A percentile compares a stretch with the other conserved stretches of the same genome.
phyloP scores from a whole-genome alignment of 208 protist genomes.

The Herpetomonas samuelpessoai region DNA sequence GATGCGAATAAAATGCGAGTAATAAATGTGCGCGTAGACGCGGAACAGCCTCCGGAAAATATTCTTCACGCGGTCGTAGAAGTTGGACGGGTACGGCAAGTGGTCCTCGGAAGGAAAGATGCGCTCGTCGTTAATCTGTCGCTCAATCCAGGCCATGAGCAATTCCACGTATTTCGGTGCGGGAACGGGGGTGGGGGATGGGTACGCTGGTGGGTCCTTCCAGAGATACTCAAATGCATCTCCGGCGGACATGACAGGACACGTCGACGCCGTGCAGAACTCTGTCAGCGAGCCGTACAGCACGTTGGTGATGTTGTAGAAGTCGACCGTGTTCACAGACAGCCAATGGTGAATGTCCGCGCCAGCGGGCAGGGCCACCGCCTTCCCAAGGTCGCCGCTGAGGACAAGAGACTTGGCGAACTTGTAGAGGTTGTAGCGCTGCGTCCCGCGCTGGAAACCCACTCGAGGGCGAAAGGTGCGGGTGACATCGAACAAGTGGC shows the following conservation, averaged over 20 bases:
- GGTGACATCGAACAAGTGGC: too few relatives aligned
- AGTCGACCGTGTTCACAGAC: slow-evolving; percentile 98
- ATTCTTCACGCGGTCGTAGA: slow-evolving; percentile 87
- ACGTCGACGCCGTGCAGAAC: slow-evolving; percentile 96
- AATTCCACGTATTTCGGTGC: slow-evolving; percentile 98
- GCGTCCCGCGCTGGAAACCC: too few relatives aligned
- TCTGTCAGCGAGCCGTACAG: slow-evolving; percentile 99
- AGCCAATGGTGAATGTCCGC: slow-evolving; percentile 98
- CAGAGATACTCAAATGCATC: slow-evolving; percentile 97
- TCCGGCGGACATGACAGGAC: slow-evolving; percentile 96
- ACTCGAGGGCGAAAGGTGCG: too few relatives aligned
- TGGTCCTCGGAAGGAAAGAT: slow-evolving; percentile 96
- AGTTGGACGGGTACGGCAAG: slow-evolving; percentile 87
- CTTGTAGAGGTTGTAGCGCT: slow-evolving; percentile 95
- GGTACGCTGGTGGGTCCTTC: slow-evolving; percentile 94
- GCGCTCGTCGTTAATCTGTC: slow-evolving; percentile 94
- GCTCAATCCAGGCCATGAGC: slow-evolving; percentile 98
- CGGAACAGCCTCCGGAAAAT: slow-evolving; percentile 99
- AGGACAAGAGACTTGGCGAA: slow-evolving; percentile 81
- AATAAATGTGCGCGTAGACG: slow-evolving; percentile 99
- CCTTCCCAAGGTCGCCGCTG: slow-evolving; percentile 93
- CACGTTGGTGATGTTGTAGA: slow-evolving; percentile 99
- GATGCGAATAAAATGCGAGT: slow-evolving; percentile 97
- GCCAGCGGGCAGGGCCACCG: slow-evolving; percentile 94
- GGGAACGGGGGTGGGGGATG: slow-evolving; percentile 93